Conservation (phyloP, 2,329 filamentous ascomycete species). For the Xylariaceae sp. region DNA sequence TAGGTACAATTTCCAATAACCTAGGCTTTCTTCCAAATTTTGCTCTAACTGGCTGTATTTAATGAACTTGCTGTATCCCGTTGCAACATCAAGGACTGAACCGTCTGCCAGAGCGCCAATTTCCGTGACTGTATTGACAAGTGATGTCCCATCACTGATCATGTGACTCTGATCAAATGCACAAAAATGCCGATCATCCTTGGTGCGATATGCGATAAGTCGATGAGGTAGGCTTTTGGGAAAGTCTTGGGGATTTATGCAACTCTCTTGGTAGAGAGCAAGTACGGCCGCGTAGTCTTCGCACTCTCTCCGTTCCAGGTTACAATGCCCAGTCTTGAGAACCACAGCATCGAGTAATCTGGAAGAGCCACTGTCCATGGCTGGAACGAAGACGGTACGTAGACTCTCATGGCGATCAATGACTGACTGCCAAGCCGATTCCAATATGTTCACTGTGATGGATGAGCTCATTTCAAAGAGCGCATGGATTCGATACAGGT, state of each 20-base stretch:
- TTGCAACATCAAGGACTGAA: not conserved
- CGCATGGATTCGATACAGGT: slow-evolving; percentile 11
- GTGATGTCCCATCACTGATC: slow-evolving; percentile 8
- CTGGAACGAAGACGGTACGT: slow-evolving; percentile 13
- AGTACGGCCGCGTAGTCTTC: not conserved
- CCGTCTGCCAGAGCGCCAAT: not conserved
- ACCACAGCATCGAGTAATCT: slow-evolving; percentile 16
- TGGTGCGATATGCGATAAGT: not conserved
- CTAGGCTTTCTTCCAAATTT: not conserved
- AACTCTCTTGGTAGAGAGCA: not conserved
- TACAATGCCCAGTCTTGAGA: not conserved
- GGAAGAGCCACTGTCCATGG: slow-evolving; percentile 2
- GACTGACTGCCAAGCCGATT: slow-evolving; percentile 11
- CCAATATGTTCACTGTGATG: slow-evolving; percentile 1
- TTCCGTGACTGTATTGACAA: not conserved
- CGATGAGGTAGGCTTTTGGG: not conserved
- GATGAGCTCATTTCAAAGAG: slow-evolving; percentile 5
- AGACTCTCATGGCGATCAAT: slow-evolving; percentile 10
- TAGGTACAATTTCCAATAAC: slow-evolving; percentile 13
- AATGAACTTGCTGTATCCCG: slow-evolving; percentile 5
- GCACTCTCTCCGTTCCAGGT: not conserved
- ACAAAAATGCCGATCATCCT: slow-evolving; percentile 2
- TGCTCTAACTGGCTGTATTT: not conserved
- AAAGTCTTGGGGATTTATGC: not conserved
- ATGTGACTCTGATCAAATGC: slow-evolving; percentile 2